Base-by-base conservation (phyloP, 140 eudicot genomes). In the Ambrosia hybrid region DNA sequence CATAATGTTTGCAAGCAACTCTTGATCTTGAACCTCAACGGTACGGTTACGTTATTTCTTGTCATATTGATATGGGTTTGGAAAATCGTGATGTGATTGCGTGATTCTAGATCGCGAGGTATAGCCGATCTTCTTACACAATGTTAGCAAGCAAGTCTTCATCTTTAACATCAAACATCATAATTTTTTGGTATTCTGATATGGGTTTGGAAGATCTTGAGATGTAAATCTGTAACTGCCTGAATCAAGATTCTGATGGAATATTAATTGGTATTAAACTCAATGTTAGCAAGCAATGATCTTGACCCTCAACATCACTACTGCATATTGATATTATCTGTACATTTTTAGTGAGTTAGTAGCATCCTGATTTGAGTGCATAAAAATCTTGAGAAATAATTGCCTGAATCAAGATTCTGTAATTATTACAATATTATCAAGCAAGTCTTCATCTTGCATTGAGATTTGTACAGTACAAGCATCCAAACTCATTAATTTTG, bases 181-280 rank as follows among this genome's bases (percentile, higher is more conserved):
- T 68, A 10, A 51, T 68, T 73, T 41, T 15, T 56, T 36, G 55
- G 26, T 26, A 16, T 71, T 17, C 37, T 16, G 78, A 37, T 14
- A 56, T 39, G 75, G 65, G 75, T 70, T 55, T 70, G 53, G 41
- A 17, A 70, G 55, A 38, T 70, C 66, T 41, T 41, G 9, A 41
- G 76, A 57, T 57, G 57, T 38, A 52, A 21, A 21, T 21, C 26
- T 21, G 26, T 21, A 21, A 37, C 38, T 14, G 46, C 37, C 41
- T 61, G 77, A 48, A 48, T 70, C 38, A 14, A 9, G 36, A 70
- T 70, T 70, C 9, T 70, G 17, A 21, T 57, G 37, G 77, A 74
- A 72, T 76, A 65, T 57, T 52, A 67, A 57, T 66, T 38, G 59
- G 60, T 36, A 11, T 34, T 65, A 5, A 1, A 41, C 46, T 41